Evolutionary conservation across 108 stramenopile genomes (phyloP), one percentile per base, ranked within the genome.

Genomic region (Cyclotella choctawhatcheeana): DNA sequence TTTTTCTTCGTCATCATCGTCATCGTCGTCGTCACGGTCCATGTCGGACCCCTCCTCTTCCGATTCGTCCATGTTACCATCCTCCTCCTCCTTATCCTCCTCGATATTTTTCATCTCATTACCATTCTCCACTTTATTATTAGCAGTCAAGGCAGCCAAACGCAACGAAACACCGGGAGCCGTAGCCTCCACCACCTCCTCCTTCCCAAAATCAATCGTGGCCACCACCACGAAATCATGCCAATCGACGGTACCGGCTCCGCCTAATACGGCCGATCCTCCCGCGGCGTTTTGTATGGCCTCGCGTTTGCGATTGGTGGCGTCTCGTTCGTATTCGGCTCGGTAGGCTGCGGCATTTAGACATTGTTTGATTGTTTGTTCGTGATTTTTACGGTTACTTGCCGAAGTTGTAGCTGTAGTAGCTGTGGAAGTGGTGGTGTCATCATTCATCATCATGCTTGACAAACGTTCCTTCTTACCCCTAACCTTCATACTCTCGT

Each of bases 211-310:
- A 40, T 97, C 97, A 70, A 99, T 98, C 25, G 97, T 97, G 79
- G 98, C 99, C 25, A 99, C 99, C 6, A 99, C 95, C 0, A 96
- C 95, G 74, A 99, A 99, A 74, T 98, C 97, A 79, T 97, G 94
- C 99, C 99, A 99, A 81, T 99, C 99, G 58, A 99, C 87, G 6
- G 63, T 75, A 25, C 79, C 85, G 37, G 88, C 52, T 63, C 90
- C 75, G 27, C 73, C 86, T 24, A 76, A 66, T 3, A 67, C 56
- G n/a, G n/a, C n/a, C 14, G 84, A 74, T 43, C 81, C 80, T 18
- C 86, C 81, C 13, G 83, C 86, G 20, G 76, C 86, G 44, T 89
- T 77, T 50, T 89, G 86, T 22, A 70, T 58, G 27, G 87, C 88
- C 64, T 83, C 76, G 53, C 83, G 64, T 34, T 82, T 70, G 20